Base-by-base conservation (phyloP, 1,139 yeast species). In the Candida glucosophila region DNA sequence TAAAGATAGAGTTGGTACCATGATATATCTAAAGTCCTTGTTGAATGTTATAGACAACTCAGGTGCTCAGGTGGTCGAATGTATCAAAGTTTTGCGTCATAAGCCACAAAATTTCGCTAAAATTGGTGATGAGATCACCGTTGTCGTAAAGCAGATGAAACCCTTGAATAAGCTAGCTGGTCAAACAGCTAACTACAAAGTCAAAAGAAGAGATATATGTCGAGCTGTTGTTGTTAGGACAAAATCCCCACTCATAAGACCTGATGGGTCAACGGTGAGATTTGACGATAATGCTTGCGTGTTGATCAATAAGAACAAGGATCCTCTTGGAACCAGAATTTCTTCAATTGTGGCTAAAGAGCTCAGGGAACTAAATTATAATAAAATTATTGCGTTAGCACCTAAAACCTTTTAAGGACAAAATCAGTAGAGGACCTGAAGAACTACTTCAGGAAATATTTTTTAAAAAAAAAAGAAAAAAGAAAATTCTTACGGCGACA, bases 241-340 rank as follows among this genome's bases (percentile, higher is more conserved):
- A 3, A 85, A 78, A 56, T 88, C 90, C 38, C 88, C 86, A 18
- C 74, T 77, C 33, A 72, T 71, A 49, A 74, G 99, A 49, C 68
- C 77, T 3, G 97, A 92, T 48, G 99, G 99, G 3, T 70, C 94
- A 5, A 75, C 76, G 14, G 68, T 90, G 20, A 66, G 85, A 40
- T 90, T 90, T 49, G 96, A 90, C 49, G 99, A 90, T 55, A 90
- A 90, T 52, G 98, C 98, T 1, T 88, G 97, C 60, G 97, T 92
- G 19, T 68, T 90, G 47, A 73, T 90, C 35, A 88, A 90, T 58
- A 86, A 86, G 56, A 78, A 77, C 38, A 85, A 86, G 15, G 98
- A 92, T 47, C 96, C 97, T 6, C 67, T 90, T 29, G 99, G 98
- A 8, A 81, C 96, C 19, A 79, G 98, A 68, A 85, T 90, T 19